A percentile compares a stretch with the other conserved stretches of the same genome.
Evolutionary conservation across 371 early-diverging fungal species (phyloP).

Genomic region (Batrachochytrium dendrobatidis): DNA sequence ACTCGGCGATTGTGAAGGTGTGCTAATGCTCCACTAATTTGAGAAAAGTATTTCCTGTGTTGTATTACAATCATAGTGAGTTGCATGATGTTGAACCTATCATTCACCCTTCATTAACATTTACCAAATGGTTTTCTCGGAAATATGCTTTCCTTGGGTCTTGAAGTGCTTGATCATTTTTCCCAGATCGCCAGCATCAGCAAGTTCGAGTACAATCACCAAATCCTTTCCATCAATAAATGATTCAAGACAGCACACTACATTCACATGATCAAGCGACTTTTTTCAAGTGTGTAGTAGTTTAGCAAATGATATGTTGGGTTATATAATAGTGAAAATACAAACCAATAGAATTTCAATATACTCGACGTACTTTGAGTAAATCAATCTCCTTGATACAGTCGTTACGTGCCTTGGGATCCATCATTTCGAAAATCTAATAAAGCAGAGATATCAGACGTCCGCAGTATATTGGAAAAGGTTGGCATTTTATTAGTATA

Average conservation of each 20-base stretch:
- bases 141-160: conserved; percentile 1
- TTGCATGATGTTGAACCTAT: too few relatives aligned
- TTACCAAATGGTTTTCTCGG: conserved; percentile 2
- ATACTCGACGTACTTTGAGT: background rate
- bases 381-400: conserved; percentile 5
- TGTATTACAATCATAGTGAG: background rate
- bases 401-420: conserved; percentile 2
- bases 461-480: too few relatives aligned
- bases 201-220: conserved; percentile 3
- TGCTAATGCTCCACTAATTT: background rate
- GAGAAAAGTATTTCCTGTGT: background rate
- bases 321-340: background rate
- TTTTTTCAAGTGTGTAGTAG: background rate
- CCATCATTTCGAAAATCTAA: conserved; percentile 3
- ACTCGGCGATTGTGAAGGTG: conserved; percentile 1
- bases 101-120: too few relatives aligned
- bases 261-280: conserved; percentile 2
- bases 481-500: too few relatives aligned
- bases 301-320: background rate
- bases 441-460: too few relatives aligned
- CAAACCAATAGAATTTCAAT: background rate
- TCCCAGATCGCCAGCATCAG: background rate
- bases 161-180: conserved; percentile 6
- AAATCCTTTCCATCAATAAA: conserved; percentile 1
- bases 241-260: conserved; percentile 1